A percentile compares a stretch with the other conserved stretches of the same genome.
Evolutionary conservation across 202 grass and related monocot genomes (phyloP).

Genomic region (Eragrostis tef): DNA sequence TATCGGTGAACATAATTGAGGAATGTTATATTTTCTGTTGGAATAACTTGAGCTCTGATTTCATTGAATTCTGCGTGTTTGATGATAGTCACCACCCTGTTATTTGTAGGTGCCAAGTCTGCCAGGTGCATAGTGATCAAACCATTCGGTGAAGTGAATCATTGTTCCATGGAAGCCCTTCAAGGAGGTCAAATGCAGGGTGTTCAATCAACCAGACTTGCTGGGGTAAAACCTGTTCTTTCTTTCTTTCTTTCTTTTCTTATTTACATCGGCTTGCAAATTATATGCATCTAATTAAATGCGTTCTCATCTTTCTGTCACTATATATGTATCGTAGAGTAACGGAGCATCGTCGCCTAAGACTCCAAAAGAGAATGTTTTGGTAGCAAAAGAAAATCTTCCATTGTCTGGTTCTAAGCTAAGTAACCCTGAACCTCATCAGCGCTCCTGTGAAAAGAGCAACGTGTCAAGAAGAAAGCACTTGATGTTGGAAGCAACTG

Average conservation of each 20-base stretch:
- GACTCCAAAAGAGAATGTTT: constrained; percentile 3
- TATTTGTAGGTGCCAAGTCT: constrained; percentile 16
- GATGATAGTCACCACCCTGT: background rate
- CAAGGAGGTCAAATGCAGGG: constrained; percentile 6
- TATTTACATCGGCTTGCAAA: background rate
- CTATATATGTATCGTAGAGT: constrained; percentile 21
- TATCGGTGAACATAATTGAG: background rate
- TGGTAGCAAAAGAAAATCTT: background rate
- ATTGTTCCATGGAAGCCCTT: background rate
- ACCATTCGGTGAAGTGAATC: background rate
- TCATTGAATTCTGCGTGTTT: background rate
- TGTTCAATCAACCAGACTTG: background rate
- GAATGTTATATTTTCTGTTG: background rate
- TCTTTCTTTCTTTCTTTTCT: background rate
- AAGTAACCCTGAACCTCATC: background rate
- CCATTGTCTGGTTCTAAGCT: background rate
- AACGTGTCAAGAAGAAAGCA: background rate
- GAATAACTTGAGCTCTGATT: background rate
- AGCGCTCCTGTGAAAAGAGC: background rate
- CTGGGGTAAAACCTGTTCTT: constrained; percentile 1
- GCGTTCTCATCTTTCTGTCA: constrained; percentile 5
- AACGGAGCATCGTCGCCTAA: background rate
- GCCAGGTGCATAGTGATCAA: background rate
- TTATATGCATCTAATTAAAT: background rate
- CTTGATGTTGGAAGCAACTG: background rate